These are phyloP conservation scores for Medicago ruthenica DNA, from an alignment of 306 rosid species.

Conservation along the genomic window DNA sequence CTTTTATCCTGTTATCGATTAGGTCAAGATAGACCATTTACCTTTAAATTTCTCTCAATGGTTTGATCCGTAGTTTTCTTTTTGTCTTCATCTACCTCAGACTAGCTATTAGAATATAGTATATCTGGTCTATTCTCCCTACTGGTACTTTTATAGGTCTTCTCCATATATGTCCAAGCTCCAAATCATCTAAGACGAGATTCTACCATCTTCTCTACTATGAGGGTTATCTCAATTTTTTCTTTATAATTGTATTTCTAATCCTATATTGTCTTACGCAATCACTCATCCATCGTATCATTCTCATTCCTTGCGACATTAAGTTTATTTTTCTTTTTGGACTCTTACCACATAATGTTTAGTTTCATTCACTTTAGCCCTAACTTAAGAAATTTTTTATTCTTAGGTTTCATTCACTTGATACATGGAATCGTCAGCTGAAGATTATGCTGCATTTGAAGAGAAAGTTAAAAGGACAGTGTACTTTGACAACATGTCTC, in stretches of 20 bases:
- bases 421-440: slow-evolving; percentile 58
- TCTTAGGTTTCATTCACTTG: slow-evolving; percentile 44
- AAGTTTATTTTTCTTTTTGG: neutral
- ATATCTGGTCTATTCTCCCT: neutral
- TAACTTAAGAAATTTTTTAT: slow-evolving; percentile 13
- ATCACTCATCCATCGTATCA: neutral
- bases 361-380: neutral
- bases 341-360: neutral
- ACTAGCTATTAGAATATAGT: neutral
- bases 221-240: neutral
- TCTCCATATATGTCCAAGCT: neutral
- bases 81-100: neutral
- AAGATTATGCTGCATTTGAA: slow-evolving; percentile 66
- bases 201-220: neutral
- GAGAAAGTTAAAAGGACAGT: slow-evolving; percentile 71
- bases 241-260: neutral
- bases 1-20: neutral
- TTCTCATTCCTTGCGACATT: neutral
- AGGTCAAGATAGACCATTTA: neutral
- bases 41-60: neutral
- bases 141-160: neutral
- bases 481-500: slow-evolving; percentile 75
- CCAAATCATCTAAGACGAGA: neutral
- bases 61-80: neutral
- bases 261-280: neutral